Evolutionary conservation across 2,329 filamentous ascomycete genomes (phyloP).

Genomic region (Fusarium domesticum): DNA sequence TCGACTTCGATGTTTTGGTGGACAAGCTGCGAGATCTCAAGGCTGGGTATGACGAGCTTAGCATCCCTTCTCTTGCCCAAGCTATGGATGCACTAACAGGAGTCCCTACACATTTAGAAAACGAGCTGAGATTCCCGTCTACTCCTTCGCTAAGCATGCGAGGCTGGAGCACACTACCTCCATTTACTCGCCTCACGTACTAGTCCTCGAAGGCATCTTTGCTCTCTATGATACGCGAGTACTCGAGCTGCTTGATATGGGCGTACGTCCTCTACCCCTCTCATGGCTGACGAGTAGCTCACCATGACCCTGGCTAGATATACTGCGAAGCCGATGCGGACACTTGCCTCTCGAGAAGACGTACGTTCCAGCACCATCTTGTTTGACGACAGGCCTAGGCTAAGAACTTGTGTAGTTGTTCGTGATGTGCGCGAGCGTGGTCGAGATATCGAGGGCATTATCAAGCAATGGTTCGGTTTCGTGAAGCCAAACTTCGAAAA

Average conservation of each 20-base stretch:
- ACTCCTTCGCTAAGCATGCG: constrained; percentile 91
- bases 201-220: constrained; percentile 94
- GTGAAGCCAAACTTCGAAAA: constrained; percentile 97
- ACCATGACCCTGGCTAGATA: constrained; percentile 52
- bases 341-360: constrained; percentile 83
- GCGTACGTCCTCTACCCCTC: constrained; percentile 49
- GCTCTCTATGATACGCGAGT: constrained; percentile 87
- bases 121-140: constrained; percentile 86
- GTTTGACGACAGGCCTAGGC: not conserved
- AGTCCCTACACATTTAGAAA: constrained; percentile 50
- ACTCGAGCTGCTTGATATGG: constrained; percentile 84
- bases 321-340: constrained; percentile 97
- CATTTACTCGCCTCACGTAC: constrained; percentile 93
- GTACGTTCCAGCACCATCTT: constrained; percentile 48
- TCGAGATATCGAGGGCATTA: constrained; percentile 88
- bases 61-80: not conserved
- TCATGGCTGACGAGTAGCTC: not conserved
- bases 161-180: constrained; percentile 75
- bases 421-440: constrained; percentile 88
- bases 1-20: constrained; percentile 89
- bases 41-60: constrained; percentile 65
- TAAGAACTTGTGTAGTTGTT: constrained; percentile 53
- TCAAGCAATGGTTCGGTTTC: constrained; percentile 96
- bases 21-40: constrained; percentile 80
- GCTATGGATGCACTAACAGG: constrained; percentile 11